Conservation (phyloP, 805 yeast genomes). For the Starmerella etchellsii region DNA sequence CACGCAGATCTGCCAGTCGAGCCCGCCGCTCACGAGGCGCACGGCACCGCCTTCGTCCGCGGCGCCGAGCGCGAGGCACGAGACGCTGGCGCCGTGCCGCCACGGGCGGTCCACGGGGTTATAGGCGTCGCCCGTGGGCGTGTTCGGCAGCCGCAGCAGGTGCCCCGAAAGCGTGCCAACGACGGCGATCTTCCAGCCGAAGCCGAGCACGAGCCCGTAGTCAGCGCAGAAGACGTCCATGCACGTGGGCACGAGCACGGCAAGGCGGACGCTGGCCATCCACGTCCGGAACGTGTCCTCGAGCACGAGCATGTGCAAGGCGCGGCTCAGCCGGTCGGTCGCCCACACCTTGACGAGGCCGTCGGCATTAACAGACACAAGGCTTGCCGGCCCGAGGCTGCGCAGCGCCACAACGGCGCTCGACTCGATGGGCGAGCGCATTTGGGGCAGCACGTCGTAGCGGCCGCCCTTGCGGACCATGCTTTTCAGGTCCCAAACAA, state of each 20-base stretch:
- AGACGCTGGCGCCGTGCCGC: slow-evolving; percentile 12
- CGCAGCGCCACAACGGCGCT: slow-evolving; percentile 23
- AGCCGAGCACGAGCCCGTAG: slow-evolving; percentile 10
- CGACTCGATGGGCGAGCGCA: slow-evolving; percentile 28
- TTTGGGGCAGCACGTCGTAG: slow-evolving; percentile 23
- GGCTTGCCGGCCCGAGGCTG: slow-evolving; percentile 23
- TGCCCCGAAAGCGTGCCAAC: slow-evolving; percentile 14
- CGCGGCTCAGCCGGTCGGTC: slow-evolving; percentile 28
- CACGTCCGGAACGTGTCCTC: slow-evolving; percentile 8
- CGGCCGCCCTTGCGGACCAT: slow-evolving; percentile 26
- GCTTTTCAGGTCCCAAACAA: slow-evolving; percentile 74
- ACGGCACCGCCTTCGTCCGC: background rate
- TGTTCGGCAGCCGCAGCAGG: slow-evolving; percentile 10
- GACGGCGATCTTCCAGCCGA: slow-evolving; percentile 11
- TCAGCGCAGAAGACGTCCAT: slow-evolving; percentile 6
- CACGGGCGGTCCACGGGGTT: slow-evolving; percentile 1
- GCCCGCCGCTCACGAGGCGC: slow-evolving; percentile 12
- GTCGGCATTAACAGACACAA: slow-evolving; percentile 30
- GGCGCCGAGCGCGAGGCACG: slow-evolving; percentile 6
- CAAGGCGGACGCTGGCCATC: slow-evolving; percentile 2
- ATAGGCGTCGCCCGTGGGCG: slow-evolving; percentile 1
- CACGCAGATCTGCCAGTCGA: slow-evolving; percentile 13
- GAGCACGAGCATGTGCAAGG: slow-evolving; percentile 25
- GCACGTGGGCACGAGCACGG: slow-evolving; percentile 11
- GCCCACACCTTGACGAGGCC: slow-evolving; percentile 31